Conservation (phyloP, 257 asterid species). For the Eustoma russellianum region DNA sequence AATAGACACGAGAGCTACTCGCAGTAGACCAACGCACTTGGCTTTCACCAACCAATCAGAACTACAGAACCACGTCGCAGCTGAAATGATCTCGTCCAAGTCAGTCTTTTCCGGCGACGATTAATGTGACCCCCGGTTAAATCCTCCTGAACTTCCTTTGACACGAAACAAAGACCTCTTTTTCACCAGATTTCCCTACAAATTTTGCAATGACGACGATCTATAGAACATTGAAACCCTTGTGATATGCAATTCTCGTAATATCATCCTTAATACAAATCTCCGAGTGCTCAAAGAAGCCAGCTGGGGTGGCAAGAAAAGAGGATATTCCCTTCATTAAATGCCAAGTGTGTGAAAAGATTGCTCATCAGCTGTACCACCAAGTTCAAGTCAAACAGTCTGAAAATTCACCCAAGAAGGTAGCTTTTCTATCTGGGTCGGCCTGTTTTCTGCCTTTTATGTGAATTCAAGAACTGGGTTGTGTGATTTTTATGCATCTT, state of each 20-base stretch:
- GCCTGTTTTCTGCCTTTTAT: not conserved
- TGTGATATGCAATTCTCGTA: constrained; percentile 16
- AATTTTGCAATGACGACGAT: constrained; percentile 35
- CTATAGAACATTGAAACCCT: constrained; percentile 6
- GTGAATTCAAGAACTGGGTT: constrained; percentile 4
- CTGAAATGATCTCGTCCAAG: not conserved
- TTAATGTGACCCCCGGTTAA: no score
- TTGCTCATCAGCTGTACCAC: constrained; percentile 51
- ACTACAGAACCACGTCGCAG: constrained; percentile 19
- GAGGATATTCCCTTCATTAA: constrained; percentile 81
- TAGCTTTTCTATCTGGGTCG: constrained; percentile 20
- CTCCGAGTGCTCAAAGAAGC: constrained; percentile 56
- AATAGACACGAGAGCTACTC: no score
- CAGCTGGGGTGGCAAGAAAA: constrained; percentile 63
- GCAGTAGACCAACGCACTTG: constrained; percentile 5
- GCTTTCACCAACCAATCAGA: constrained; percentile 23
- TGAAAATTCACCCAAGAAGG: constrained; percentile 70
- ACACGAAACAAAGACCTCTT: not conserved
- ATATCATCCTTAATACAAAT: constrained; percentile 30
- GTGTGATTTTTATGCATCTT: constrained; percentile 1
- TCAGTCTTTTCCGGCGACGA: not conserved
- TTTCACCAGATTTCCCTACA: not conserved
- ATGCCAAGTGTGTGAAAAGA: constrained; percentile 71
- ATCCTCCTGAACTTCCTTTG: no score
- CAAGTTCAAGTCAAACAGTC: constrained; percentile 67